Conservation (phyloP, 495 filamentous ascomycete genomes). For the Filosporella fistucella region DNA sequence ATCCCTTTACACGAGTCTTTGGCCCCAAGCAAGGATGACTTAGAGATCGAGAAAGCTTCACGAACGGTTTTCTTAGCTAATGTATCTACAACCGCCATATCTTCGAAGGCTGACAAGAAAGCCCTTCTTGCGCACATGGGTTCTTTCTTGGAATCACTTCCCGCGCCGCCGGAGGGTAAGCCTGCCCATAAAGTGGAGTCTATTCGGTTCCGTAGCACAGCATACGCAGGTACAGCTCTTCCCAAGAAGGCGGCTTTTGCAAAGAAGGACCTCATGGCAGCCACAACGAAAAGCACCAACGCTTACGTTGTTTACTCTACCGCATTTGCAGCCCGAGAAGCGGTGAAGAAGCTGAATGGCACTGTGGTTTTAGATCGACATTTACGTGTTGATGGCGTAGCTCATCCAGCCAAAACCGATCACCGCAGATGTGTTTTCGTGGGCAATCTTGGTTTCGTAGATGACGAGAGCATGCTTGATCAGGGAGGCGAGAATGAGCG, state of each 20-base stretch:
- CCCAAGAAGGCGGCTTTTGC: constrained; percentile 90
- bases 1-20: constrained; percentile 46
- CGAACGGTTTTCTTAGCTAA: constrained; percentile 94
- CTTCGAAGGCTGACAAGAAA: constrained; percentile 74
- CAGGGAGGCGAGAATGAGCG: constrained; percentile 61
- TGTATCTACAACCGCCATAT: constrained; percentile 76
- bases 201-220: constrained; percentile 87
- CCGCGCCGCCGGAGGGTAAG: constrained; percentile 26
- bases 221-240: constrained; percentile 68
- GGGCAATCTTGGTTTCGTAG: constrained; percentile 92
- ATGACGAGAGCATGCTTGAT: constrained; percentile 65
- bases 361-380: constrained; percentile 81
- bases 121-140: constrained; percentile 62
- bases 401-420: constrained; percentile 79
- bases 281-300: constrained; percentile 89
- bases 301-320: constrained; percentile 89
- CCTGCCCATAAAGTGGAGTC: constrained; percentile 72
- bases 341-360: constrained; percentile 75
- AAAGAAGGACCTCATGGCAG: constrained; percentile 72
- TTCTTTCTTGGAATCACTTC: constrained; percentile 40
- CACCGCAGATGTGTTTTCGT: constrained; percentile 92
- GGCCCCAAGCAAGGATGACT: constrained; percentile 31
- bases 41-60: constrained; percentile 66
- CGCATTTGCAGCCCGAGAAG: constrained; percentile 65
- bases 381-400: constrained; percentile 81